Conservation (phyloP, 108 stramenopile species). For the Seminavis robusta region DNA sequence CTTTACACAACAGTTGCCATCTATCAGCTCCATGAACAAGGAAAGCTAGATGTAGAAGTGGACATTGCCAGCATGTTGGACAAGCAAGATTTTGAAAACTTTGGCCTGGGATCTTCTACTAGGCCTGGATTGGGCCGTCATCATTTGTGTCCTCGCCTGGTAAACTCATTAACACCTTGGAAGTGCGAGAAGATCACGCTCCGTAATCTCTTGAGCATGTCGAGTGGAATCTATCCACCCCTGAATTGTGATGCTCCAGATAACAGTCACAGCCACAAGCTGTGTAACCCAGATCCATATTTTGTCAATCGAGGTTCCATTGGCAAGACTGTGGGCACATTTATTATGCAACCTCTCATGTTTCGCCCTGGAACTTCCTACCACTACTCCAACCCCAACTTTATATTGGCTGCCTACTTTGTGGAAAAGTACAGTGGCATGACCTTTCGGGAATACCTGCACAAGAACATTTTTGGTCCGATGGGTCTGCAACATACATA, state of each 20-base stretch:
- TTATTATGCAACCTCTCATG: not conserved
- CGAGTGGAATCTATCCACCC: not conserved
- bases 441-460: not conserved
- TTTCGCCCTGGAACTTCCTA: not conserved
- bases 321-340: not conserved
- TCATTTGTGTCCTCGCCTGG: not conserved
- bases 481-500: not conserved
- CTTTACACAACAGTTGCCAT: not conserved
- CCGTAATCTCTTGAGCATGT: conserved; percentile 2
- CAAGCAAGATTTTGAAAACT: not conserved
- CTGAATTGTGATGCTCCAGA: not conserved
- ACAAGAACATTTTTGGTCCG: not conserved
- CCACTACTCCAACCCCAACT: conserved; percentile 1
- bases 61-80: conserved; percentile 3
- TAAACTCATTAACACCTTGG: too few species aligned
- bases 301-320: conserved; percentile 3
- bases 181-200: not conserved
- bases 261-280: not conserved
- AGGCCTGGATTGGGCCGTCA: not conserved
- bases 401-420: conserved; percentile 1
- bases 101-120: not conserved
- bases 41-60: not conserved
- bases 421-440: conserved; percentile 4
- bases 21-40: conserved; percentile 1
- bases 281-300: not conserved